phyloP scores from a whole-genome alignment of 208 protist species.

The Leishmania lainsoni region DNA sequence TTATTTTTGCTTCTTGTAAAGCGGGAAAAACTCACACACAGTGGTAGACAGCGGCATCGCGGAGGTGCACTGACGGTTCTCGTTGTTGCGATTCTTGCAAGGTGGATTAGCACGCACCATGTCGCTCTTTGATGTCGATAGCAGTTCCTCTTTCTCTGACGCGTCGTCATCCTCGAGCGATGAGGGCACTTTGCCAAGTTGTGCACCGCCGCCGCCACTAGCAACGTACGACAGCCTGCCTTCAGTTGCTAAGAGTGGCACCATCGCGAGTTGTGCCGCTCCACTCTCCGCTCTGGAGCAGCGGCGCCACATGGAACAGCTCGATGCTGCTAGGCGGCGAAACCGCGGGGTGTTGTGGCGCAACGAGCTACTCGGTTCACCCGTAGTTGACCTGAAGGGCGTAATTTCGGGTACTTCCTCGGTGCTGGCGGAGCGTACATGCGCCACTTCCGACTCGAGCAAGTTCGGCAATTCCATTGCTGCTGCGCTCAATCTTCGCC shows the following conservation, averaged over 20 bases:
- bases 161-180: constrained; percentile 14
- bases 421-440: neutral
- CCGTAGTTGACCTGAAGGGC: neutral
- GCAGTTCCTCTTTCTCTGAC: constrained; percentile 5
- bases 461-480: constrained; percentile 68
- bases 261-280: neutral
- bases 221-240: neutral
- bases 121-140: constrained; percentile 40
- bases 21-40: neutral
- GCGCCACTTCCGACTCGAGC: constrained; percentile 13
- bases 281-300: constrained; percentile 22
- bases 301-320: constrained; percentile 27
- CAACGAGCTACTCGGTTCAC: constrained; percentile 3
- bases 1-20: too few relatives aligned
- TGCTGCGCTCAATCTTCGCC: constrained; percentile 44
- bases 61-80: too few relatives aligned
- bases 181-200: constrained; percentile 8
- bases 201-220: constrained; percentile 5
- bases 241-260: neutral
- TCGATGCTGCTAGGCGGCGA: constrained; percentile 9
- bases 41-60: neutral
- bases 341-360: constrained; percentile 6
- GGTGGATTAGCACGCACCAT: neutral
- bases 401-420: neutral
- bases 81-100: accelerated